A percentile compares a stretch with the other conserved stretches of the same genome.
phyloP scores from a whole-genome alignment of 176 grass and related monocot genomes.

The Alloteropsis semialata region DNA sequence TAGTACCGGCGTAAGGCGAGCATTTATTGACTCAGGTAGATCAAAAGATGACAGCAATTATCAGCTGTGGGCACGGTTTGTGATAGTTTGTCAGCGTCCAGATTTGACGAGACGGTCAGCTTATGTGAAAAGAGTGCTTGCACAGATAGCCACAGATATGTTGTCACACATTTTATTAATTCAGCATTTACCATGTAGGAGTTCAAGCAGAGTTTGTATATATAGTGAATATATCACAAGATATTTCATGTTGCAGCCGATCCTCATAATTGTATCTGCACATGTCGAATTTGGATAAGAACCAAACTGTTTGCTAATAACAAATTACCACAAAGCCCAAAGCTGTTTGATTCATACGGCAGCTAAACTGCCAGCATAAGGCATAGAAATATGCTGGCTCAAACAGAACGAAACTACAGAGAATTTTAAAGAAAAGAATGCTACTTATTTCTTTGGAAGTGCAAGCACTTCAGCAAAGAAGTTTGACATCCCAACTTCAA shows the following conservation, averaged over 20 bases:
- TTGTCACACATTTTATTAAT: neutral
- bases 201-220: slow-evolving; percentile 17
- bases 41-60: slow-evolving; percentile 19
- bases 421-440: neutral
- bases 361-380: neutral
- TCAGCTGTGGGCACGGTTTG: neutral
- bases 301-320: neutral
- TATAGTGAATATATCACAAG: neutral
- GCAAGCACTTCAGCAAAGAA: slow-evolving; percentile 7
- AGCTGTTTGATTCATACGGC: neutral
- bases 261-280: neutral
- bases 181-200: slow-evolving; percentile 17
- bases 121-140: too few species aligned
- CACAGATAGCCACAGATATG: slow-evolving; percentile 13
- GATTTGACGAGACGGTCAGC: too few species aligned
- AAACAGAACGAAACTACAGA: neutral
- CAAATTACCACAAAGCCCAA: neutral
- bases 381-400: slow-evolving; percentile 3
- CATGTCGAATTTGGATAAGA: neutral
- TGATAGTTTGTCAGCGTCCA: neutral
- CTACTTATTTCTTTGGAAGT: slow-evolving; percentile 22
- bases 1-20: neutral
- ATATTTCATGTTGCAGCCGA: neutral
- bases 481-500: slow-evolving; percentile 31
- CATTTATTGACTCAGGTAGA: slow-evolving; percentile 8